Base-by-base conservation (phyloP, 2,329 filamentous ascomycete genomes). In the Eutypa lata region DNA sequence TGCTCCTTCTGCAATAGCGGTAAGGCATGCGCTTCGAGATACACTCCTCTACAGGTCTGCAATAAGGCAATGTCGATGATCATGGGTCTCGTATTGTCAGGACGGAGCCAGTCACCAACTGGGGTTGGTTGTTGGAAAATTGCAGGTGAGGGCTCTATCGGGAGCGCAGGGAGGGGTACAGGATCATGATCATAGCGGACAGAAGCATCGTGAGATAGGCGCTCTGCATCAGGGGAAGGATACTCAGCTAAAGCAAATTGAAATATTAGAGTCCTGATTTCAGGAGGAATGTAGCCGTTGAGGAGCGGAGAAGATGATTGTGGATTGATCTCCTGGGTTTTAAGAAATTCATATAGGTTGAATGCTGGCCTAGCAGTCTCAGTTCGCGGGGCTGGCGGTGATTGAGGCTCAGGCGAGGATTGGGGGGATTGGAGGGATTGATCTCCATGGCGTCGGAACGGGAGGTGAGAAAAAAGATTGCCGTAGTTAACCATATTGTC, bases 191-290 rank as follows among this genome's bases (percentile, higher is more conserved):
- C 51, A n/a, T 64, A 59, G 46, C 56, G 64, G 21, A 60, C 53
- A 18, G 11, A 49, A 4, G 48, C 26, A 19, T 54, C 47, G 3
- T 51, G 37, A 8, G 24, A 40, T 16, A 57, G 28, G 11, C 14
- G 16, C 19, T 21, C 47, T 22, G 51, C 53, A 33, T 45, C 16
- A 7, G 51, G 35, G 26, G 50, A 48, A 24, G 46, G 51, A n/a
- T 43, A 53, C 16, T 66, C 68, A 10, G 63, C 61, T 1, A 69
- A 57, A 7, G 66, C 66, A 40, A 64, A 66, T 22, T 60, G 57
- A 57, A 68, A 72, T 43, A 73, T 70, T n/a, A 62, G 40, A 22
- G 63, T 58, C n/a, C 71, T 58, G 37, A 71, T 59, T 53, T 71
- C 69, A n/a, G 59, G 31, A 7, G 68, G 67, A 16, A 70, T 51